A percentile compares a stretch with the other conserved stretches of the same genome.
These are phyloP conservation scores for Lindgomyces ingoldianus DNA, from an alignment of 495 filamentous ascomycete genomes.

Conservation along the genomic window DNA sequence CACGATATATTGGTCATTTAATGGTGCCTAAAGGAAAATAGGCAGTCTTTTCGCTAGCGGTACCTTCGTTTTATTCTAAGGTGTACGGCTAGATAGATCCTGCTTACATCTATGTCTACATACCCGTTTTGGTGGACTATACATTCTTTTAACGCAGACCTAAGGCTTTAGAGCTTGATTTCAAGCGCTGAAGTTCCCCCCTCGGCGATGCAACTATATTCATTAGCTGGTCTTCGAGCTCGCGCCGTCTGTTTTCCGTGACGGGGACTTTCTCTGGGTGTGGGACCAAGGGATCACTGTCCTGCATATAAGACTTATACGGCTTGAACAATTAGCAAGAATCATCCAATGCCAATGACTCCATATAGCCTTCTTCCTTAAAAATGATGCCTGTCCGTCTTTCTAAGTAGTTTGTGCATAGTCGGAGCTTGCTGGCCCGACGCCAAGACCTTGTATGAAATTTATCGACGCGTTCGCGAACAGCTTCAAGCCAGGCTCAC, in stretches of 20 bases:
- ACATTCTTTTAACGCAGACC: no score
- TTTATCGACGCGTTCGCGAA: conserved; percentile 17
- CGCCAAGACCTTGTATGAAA: not conserved
- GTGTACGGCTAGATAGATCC: conserved; percentile 72
- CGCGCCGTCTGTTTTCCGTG: no score
- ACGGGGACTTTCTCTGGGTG: no score
- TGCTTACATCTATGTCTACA: conserved; percentile 53
- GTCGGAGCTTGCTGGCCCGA: not conserved
- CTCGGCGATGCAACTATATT: no score
- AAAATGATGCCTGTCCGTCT: not conserved
- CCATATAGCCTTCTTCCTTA: no score
- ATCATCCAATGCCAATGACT: no score
- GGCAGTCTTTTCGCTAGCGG: conserved; percentile 72
- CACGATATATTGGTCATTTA: conserved; percentile 65
- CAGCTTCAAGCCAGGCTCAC: conserved; percentile 19
- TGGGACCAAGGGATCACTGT: no score
- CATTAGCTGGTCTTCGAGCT: no score
- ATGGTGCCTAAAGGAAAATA: conserved; percentile 58
- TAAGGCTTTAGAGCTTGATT: no score
- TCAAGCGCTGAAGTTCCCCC: no score
- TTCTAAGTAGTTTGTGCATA: not conserved
- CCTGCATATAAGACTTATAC: no score
- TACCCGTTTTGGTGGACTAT: not conserved
- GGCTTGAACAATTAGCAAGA: no score
- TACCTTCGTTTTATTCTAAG: conserved; percentile 60